Percentiles rank a stretch among this genome's conserved stretches.
Conservation (phyloP, 2,329 filamentous ascomycete species). For the Penicillium sp. region DNA sequence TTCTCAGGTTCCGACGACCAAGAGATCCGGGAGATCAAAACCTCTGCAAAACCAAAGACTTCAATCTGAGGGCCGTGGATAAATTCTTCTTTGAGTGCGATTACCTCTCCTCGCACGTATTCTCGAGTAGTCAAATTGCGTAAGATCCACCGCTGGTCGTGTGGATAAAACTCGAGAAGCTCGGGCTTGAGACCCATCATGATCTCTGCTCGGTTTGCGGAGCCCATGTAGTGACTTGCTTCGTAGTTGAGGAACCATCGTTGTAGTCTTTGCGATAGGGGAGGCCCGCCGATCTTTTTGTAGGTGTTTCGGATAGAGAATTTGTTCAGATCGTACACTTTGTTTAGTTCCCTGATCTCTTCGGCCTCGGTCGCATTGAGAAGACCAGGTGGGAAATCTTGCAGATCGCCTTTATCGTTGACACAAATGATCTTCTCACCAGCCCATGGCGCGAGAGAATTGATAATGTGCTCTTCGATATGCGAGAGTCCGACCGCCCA, state of each 20-base stretch:
- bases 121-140: slow-evolving; percentile 43
- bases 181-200: slow-evolving; percentile 26
- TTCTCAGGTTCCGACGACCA: slow-evolving; percentile 29
- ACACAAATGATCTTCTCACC: slow-evolving; percentile 38
- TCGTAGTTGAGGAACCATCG: slow-evolving; percentile 20
- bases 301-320: slow-evolving; percentile 15
- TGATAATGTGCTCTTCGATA: slow-evolving; percentile 27
- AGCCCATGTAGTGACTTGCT: slow-evolving; percentile 18
- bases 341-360: slow-evolving; percentile 25
- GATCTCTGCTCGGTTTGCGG: slow-evolving; percentile 25
- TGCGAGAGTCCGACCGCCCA: slow-evolving; percentile 27
- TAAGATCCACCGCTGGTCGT: slow-evolving; percentile 40
- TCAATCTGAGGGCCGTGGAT: slow-evolving; percentile 39
- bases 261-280: slow-evolving; percentile 25
- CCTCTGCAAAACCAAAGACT: slow-evolving; percentile 37
- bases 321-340: slow-evolving; percentile 9
- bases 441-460: slow-evolving; percentile 36
- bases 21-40: slow-evolving; percentile 36
- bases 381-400: slow-evolving; percentile 16
- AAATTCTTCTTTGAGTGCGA: slow-evolving; percentile 35
- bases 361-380: slow-evolving; percentile 20
- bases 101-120: slow-evolving; percentile 38
- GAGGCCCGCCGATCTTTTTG: slow-evolving; percentile 16
- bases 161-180: slow-evolving; percentile 33
- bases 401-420: slow-evolving; percentile 26